Conservation (phyloP, 2,329 filamentous ascomycete species). For the Lecanicillium sp. region DNA sequence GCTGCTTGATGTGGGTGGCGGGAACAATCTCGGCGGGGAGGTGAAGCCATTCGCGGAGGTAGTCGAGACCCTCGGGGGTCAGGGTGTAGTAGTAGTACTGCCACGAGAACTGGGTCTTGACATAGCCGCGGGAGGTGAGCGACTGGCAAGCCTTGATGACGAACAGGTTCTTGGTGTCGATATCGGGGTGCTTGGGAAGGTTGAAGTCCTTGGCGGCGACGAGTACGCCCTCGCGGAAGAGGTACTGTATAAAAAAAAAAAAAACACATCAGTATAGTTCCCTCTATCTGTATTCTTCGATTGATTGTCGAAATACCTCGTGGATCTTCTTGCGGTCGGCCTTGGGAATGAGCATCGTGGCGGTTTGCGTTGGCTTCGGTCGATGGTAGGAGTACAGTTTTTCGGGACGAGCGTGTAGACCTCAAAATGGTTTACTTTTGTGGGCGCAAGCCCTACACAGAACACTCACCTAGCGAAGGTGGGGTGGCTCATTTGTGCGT, state of each 20-base stretch:
- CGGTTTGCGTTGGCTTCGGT: slow-evolving; percentile 40
- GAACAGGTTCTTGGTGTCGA: slow-evolving; percentile 99
- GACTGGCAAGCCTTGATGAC: slow-evolving; percentile 99
- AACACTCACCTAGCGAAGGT: slow-evolving; percentile 30
- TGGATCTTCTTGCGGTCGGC: slow-evolving; percentile 99
- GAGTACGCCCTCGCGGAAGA: slow-evolving; percentile 90
- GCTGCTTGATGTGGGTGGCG: slow-evolving; percentile 99
- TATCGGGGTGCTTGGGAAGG: slow-evolving; percentile 93
- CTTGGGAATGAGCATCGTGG: slow-evolving; percentile 97
- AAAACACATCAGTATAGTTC: slow-evolving; percentile 15
- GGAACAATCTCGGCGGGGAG: slow-evolving; percentile 99
- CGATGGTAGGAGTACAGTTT: slow-evolving; percentile 46
- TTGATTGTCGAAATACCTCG: slow-evolving; percentile 47
- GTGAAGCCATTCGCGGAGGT: slow-evolving; percentile 99
- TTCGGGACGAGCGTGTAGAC: slow-evolving; percentile 29
- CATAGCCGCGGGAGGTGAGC: slow-evolving; percentile 92
- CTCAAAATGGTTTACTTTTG: slow-evolving; percentile 42
- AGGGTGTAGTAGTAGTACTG: slow-evolving; percentile 99
- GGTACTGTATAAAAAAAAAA: slow-evolving; percentile 57
- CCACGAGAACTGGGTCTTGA: slow-evolving; percentile 99
- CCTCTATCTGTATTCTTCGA: slow-evolving; percentile 1
- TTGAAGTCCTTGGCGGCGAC: slow-evolving; percentile 99
- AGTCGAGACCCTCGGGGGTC: slow-evolving; percentile 98
- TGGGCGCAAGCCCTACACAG: slow-evolving; percentile 38
- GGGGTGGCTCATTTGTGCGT: slow-evolving; percentile 26